Percentiles rank a stretch among this genome's conserved stretches.
Evolutionary conservation across 2,329 filamentous ascomycete species (phyloP).

Genomic region (Trichoderma polysporum): DNA sequence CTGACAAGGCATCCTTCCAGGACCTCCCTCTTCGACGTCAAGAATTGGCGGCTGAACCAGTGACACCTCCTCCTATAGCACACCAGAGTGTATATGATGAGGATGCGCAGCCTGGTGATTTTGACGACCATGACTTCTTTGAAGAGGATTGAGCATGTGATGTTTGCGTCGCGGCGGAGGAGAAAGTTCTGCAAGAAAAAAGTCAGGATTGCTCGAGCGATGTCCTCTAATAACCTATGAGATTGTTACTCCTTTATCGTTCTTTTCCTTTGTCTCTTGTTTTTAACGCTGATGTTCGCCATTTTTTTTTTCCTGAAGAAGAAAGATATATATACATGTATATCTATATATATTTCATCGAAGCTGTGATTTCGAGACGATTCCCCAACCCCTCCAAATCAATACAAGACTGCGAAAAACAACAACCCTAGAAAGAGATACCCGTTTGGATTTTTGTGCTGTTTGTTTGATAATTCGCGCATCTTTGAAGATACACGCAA

Average conservation of each 20-base stretch:
- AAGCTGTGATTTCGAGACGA: conserved; percentile 29
- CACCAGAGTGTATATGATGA: conserved; percentile 57
- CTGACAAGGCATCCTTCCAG: conserved; percentile 41
- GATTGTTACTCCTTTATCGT: background rate
- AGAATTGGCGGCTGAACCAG: conserved; percentile 42
- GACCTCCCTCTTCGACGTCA: conserved; percentile 46
- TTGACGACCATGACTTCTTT: conserved; percentile 61
- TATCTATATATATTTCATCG: background rate
- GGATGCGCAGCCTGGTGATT: conserved; percentile 59
- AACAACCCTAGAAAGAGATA: conserved; percentile 41
- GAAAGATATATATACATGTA: background rate
- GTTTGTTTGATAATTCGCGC: conserved; percentile 23
- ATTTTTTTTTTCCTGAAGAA: background rate
- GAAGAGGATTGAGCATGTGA: conserved; percentile 40
- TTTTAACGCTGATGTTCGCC: background rate
- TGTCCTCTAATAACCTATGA: background rate
- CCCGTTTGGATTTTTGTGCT: conserved; percentile 39
- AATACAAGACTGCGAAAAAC: conserved; percentile 33
- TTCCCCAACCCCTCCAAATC: conserved; percentile 23
- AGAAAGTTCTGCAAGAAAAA: background rate
- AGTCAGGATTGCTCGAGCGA: background rate
- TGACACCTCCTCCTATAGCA: conserved; percentile 65
- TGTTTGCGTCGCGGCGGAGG: conserved; percentile 20
- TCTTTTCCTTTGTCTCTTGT: conserved; percentile 1
- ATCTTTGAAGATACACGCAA: conserved; percentile 7